These are phyloP conservation scores for Pseudotsuga menziesii DNA, from an alignment of 75 land plant species.

Conservation along the genomic window DNA sequence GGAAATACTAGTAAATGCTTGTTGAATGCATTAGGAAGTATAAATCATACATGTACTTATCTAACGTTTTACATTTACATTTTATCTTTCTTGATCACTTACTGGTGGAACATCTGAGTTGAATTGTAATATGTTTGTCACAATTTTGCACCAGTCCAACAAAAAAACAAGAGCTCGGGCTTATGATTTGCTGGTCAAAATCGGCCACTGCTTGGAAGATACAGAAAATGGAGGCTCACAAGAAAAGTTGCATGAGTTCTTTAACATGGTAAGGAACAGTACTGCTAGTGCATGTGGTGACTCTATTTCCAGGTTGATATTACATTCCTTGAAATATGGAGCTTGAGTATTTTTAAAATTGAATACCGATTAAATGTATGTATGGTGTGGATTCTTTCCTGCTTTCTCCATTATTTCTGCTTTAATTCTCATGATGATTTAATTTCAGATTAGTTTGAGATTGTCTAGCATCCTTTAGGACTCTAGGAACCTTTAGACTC, in stretches of 20 bases:
- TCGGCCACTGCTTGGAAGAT: slow-evolving; percentile 80
- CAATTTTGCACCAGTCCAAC: slow-evolving; percentile 53
- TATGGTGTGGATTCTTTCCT: no score
- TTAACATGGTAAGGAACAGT: slow-evolving; percentile 66
- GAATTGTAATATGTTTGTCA: not conserved
- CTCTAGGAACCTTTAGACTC: no score
- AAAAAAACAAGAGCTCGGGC: slow-evolving; percentile 91
- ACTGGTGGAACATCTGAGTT: not conserved
- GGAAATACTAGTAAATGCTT: no score
- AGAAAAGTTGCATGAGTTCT: slow-evolving; percentile 64
- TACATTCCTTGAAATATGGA: no score
- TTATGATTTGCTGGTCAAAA: slow-evolving; percentile 78
- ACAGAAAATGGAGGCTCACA: slow-evolving; percentile 52
- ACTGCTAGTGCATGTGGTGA: not conserved
- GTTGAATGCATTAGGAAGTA: not conserved
- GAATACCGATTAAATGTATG: no score
- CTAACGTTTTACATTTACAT: not conserved
- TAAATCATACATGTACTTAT: not conserved
- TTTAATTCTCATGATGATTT: no score
- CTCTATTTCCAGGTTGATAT: not conserved
- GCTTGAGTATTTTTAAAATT: no score
- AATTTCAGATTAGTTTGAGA: no score
- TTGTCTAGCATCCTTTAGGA: no score
- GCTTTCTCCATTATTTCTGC: no score
- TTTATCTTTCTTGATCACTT: not conserved